phyloP scores from a whole-genome alignment of 495 filamentous ascomycete species.

The Aspergillus bridgeri region DNA sequence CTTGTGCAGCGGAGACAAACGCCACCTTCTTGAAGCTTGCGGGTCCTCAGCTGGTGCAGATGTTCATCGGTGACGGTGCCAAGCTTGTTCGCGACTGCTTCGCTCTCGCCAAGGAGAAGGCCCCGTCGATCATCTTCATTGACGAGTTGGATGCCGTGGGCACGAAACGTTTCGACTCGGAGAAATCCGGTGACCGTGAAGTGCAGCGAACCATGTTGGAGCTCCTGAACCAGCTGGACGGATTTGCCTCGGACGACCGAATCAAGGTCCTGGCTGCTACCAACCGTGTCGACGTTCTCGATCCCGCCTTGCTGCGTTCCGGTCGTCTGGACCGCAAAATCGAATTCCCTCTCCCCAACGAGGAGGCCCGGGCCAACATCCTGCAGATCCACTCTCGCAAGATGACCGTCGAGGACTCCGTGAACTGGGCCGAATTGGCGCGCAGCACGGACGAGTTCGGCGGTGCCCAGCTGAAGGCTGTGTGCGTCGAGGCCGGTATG shows the following conservation, averaged over 20 bases:
- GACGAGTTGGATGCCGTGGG: conserved; percentile 97
- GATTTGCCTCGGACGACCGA: conserved; percentile 96
- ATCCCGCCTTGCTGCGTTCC: conserved; percentile 89
- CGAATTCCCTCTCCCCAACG: conserved; percentile 98
- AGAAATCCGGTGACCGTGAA: conserved; percentile 97
- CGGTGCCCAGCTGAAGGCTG: conserved; percentile 94
- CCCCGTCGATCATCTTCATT: conserved; percentile 98
- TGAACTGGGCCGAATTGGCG: conserved; percentile 96
- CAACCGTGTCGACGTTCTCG: conserved; percentile 95
- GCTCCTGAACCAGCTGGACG: conserved; percentile 96
- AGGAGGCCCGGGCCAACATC: conserved; percentile 96
- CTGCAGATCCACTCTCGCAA: conserved; percentile 95
- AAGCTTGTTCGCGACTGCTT: conserved; percentile 98
- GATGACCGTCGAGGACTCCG: conserved; percentile 90
- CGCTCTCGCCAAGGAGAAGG: conserved; percentile 96
- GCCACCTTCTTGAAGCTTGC: conserved; percentile 99
- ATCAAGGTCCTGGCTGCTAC: conserved; percentile 99
- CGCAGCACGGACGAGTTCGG: conserved; percentile 99
- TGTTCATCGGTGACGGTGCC: conserved; percentile 99
- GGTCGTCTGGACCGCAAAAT: conserved; percentile 98
- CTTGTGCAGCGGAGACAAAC: conserved; percentile 96
- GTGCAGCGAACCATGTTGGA: conserved; percentile 99
- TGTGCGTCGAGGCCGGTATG: conserved; percentile 99
- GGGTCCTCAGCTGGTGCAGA: conserved; percentile 97
- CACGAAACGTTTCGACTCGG: conserved; percentile 98